These are phyloP conservation scores for Raffaelea ambrosiae DNA, from an alignment of 2,329 filamentous ascomycete species.

Conservation along the genomic window DNA sequence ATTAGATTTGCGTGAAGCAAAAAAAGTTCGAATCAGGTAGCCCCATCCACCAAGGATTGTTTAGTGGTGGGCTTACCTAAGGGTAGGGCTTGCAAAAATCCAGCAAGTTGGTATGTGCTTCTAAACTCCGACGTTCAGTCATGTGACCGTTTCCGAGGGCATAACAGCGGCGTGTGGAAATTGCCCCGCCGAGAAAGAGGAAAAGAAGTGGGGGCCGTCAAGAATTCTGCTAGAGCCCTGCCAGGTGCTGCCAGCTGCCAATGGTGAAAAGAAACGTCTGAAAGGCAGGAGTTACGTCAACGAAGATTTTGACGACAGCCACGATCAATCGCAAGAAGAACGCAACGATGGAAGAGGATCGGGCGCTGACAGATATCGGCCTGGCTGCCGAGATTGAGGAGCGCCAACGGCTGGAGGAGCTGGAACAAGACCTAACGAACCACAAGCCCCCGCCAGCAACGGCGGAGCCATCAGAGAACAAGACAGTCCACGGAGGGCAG, in stretches of 20 bases:
- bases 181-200: background rate
- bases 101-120: slow-evolving; percentile 6
- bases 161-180: background rate
- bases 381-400: slow-evolving; percentile 56
- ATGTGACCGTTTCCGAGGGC: slow-evolving; percentile 3
- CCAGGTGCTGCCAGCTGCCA: slow-evolving; percentile 9
- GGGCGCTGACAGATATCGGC: slow-evolving; percentile 61
- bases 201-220: background rate
- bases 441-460: background rate
- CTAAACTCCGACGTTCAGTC: background rate
- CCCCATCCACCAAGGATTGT: background rate
- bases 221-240: background rate
- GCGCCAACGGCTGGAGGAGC: slow-evolving; percentile 22
- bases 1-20: slow-evolving; percentile 3
- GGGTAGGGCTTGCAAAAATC: slow-evolving; percentile 11
- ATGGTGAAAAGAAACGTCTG: background rate
- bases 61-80: slow-evolving; percentile 14
- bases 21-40: slow-evolving; percentile 9
- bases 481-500: background rate
- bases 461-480: background rate
- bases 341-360: slow-evolving; percentile 63
- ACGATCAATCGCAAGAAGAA: too few relatives aligned
- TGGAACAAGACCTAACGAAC: slow-evolving; percentile 9
- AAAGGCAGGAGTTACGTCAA: slow-evolving; percentile 6
- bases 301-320: too few relatives aligned